Conservation (phyloP, 495 filamentous ascomycete genomes). For the Pseudomonodictys pantanalensis region DNA sequence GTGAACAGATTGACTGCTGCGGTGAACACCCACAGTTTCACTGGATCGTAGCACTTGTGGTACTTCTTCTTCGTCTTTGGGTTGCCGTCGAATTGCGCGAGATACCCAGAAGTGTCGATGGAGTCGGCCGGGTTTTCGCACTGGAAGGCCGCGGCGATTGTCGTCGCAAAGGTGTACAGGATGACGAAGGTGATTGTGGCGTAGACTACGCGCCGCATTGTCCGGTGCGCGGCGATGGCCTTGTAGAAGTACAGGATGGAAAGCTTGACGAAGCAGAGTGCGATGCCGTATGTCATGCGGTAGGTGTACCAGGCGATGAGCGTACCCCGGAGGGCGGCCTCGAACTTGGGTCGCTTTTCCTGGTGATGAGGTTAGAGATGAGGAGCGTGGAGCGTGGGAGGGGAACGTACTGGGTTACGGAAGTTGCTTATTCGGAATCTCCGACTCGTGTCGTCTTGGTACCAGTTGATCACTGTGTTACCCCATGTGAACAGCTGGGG, state of each 20-base stretch:
- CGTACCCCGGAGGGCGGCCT: conserved; percentile 10
- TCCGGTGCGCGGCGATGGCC: conserved; percentile 20
- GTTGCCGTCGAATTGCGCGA: conserved; percentile 23
- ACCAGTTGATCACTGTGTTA: conserved; percentile 29
- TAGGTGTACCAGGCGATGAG: conserved; percentile 27
- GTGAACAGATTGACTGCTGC: conserved; percentile 21
- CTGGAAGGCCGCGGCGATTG: conserved; percentile 21
- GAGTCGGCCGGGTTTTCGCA: conserved; percentile 23
- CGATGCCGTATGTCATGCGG: conserved; percentile 18
- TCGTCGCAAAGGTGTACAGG: conserved; percentile 20
- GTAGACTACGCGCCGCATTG: conserved; percentile 18
- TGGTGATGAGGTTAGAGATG: neutral
- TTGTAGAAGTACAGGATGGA: conserved; percentile 33
- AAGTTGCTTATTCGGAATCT: conserved; percentile 14
- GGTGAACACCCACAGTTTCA: conserved; percentile 11
- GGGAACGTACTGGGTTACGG: conserved; percentile 9
- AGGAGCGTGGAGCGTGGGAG: neutral
- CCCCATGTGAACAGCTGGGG: conserved; percentile 23
- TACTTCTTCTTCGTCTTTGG: neutral
- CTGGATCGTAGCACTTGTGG: conserved; percentile 18
- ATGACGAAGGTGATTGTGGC: conserved; percentile 12
- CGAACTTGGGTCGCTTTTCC: conserved; percentile 14
- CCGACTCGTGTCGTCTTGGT: conserved; percentile 15
- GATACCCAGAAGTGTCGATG: conserved; percentile 1
- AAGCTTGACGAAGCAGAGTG: conserved; percentile 26